A percentile compares a stretch with the other conserved stretches of the same genome.
Conservation (phyloP, 2,329 filamentous ascomycete genomes). For the Colletotrichum tanaceti region DNA sequence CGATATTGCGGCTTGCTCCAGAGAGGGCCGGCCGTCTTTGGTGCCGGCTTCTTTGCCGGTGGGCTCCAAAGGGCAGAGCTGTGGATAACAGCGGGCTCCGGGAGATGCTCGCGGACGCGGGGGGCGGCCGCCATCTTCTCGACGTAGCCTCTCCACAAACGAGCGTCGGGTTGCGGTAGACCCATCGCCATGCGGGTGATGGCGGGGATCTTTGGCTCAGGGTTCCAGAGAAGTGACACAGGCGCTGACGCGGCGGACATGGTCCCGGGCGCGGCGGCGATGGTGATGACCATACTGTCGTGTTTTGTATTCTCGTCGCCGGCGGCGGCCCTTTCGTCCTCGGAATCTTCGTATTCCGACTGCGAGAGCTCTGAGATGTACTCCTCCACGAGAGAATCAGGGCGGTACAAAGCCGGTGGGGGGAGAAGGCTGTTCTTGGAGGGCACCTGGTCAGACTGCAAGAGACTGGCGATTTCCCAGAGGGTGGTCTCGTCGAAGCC, state of each 20-base stretch:
- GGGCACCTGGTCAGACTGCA: slow-evolving; percentile 64
- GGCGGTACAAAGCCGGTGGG: slow-evolving; percentile 39
- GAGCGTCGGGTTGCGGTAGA: slow-evolving; percentile 53
- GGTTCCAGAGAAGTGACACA: slow-evolving; percentile 37
- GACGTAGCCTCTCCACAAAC: slow-evolving; percentile 52
- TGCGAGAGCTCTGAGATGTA: slow-evolving; percentile 48
- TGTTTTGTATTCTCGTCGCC: slow-evolving; percentile 43
- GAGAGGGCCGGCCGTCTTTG: slow-evolving; percentile 16
- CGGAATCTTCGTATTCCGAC: slow-evolving; percentile 43
- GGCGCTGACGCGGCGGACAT: slow-evolving; percentile 26
- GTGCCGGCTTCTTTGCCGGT: neutral
- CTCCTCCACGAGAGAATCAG: slow-evolving; percentile 44
- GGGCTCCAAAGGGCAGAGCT: slow-evolving; percentile 53
- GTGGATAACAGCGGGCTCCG: slow-evolving; percentile 49
- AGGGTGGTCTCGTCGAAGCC: slow-evolving; percentile 71
- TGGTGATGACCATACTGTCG: slow-evolving; percentile 48
- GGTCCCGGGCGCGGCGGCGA: slow-evolving; percentile 45
- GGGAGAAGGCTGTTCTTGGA: slow-evolving; percentile 64
- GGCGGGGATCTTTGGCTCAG: slow-evolving; percentile 25
- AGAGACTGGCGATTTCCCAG: slow-evolving; percentile 72
- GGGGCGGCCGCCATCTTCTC: slow-evolving; percentile 43
- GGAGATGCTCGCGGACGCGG: slow-evolving; percentile 47
- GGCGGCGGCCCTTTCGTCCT: slow-evolving; percentile 45
- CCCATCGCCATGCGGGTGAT: slow-evolving; percentile 41
- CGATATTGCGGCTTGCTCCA: slow-evolving; percentile 33